Conservation (phyloP, 345 rosid species). For the Theobroma cacao region DNA sequence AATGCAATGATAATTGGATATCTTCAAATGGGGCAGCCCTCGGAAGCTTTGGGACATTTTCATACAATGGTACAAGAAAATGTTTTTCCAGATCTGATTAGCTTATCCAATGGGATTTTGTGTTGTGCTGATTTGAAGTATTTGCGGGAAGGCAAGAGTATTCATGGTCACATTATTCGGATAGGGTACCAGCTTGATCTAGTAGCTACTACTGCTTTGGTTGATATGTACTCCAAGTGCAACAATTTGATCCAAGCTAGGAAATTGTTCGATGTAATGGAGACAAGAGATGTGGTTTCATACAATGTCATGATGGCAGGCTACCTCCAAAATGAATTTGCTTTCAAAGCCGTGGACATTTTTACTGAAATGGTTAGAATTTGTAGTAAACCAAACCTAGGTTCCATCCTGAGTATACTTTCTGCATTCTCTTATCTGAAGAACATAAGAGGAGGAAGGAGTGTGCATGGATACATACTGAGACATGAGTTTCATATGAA, state of each 20-base stretch:
- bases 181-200: constrained; percentile 26
- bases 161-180: constrained; percentile 31
- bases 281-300: constrained; percentile 26
- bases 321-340: constrained; percentile 23
- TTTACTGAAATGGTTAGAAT: constrained; percentile 29
- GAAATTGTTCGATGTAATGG: constrained; percentile 24
- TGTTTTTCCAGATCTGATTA: constrained; percentile 22
- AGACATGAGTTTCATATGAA: constrained; percentile 15
- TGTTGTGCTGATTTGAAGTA: constrained; percentile 29
- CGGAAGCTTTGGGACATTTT: constrained; percentile 27
- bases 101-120: constrained; percentile 28
- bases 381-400: constrained; percentile 22
- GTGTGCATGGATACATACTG: constrained; percentile 27
- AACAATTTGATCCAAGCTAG: constrained; percentile 26
- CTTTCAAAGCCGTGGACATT: constrained; percentile 19
- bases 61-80: constrained; percentile 19
- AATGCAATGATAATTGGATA: constrained; percentile 34
- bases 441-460: constrained; percentile 26
- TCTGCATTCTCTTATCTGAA: constrained; percentile 27
- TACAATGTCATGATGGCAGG: constrained; percentile 36
- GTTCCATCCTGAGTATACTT: constrained; percentile 27
- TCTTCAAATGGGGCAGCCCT: constrained; percentile 24
- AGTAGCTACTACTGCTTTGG: constrained; percentile 30
- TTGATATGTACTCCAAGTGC: constrained; percentile 38
- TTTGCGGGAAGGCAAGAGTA: constrained; percentile 30